Evolutionary conservation across 2,329 filamentous ascomycete genomes (phyloP), one percentile per base, ranked within the genome.

Genomic region (Fusarium odoratissimum): DNA sequence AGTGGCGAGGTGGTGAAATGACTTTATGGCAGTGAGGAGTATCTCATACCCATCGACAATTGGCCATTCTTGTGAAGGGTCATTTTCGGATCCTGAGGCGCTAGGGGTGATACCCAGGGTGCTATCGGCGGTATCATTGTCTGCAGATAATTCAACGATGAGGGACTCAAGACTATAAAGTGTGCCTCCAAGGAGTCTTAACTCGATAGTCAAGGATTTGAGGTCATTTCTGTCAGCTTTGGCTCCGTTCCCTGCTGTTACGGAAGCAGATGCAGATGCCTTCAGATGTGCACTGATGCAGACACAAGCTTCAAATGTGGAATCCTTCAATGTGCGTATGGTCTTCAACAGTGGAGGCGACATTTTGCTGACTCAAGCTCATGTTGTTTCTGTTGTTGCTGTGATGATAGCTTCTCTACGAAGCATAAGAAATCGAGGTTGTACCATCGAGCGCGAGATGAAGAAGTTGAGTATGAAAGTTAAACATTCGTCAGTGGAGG

Each of bases 121-220:
- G n/a, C 64, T 68, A 31, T 68, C 65, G 16, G 37, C 31, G 31
- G 31, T 44, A 16, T 69, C 69, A 58, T 67, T 67, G 56, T 62
- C 58, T 12, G 67, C 45, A 11, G 62, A 25, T 12, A 79, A 42
- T 49, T 79, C 76, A 5, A 40, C 23, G 6, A 76, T 67, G 35
- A 79, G 68, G 12, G 66, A 67, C 41, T 78, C 73, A 5, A 79
- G 75, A 16, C 76, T 76, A 46, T 68, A 68, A 19, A 79, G 66
- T 7, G 64, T 56, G 2, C 77, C 77, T 10, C 64, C 73, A 8
- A 76, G 69, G 9, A 79, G 64, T 16, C 77, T 64, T 5, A 79
- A 55, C 41, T 79, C 77, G 56, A 59, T 64, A 1, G 63, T 48
- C 41, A 77, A 31, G 3, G 54, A 51, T 37, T 75, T 77, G 33